Base-by-base conservation (phyloP, 306 rosid species). In the Citrullus mucosospermus region DNA sequence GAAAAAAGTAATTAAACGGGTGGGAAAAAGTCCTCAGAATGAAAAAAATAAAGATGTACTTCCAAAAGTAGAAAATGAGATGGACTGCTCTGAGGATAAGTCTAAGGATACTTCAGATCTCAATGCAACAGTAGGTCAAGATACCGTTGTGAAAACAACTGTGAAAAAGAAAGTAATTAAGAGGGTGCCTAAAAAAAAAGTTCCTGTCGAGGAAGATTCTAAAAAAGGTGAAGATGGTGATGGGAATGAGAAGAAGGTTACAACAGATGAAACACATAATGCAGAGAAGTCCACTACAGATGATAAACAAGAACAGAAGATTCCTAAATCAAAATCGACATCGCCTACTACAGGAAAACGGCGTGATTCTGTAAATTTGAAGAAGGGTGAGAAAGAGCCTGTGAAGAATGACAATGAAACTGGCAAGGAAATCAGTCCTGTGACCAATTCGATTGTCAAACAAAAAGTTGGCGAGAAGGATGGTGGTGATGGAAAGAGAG, bases 91-190 rank as follows among this genome's bases (percentile, higher is more conserved):
- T 57, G 92, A 69, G 61, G 84, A 80, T 75, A 95, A 89, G 82
- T 68, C 83, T 6, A 87, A 80, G 82, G 89, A 84, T n/a, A 84
- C 78, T 78, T 69, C 84, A 34, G 93, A 91, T 80, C 53, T 88
- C 34, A 70, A 78, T 25, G 85, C 77, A 83, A 69, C 83, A 71
- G 87, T 54, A 51, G 79, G 41, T 39, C 81, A 80, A 75, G 89
- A 77, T 82, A 46, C 85, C 58, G n/a, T 83, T 76, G 86, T 32
- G 17, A 96, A 92, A 85, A 82, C 89, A 70, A 78, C 79, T 22
- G 91, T 88, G 34, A 92, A 87, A 90, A 95, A 83, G 90, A 96
- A 96, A 88, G 79, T 96, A 17, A 92, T 96, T 79, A 96, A 88
- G 84, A 91, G 95, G 82, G 89, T 96, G 22, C 89, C 96, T 30